Evolutionary conservation across 768 basidiomycete genomes (phyloP).

Genomic region (Tricholoma saponaceum): DNA sequence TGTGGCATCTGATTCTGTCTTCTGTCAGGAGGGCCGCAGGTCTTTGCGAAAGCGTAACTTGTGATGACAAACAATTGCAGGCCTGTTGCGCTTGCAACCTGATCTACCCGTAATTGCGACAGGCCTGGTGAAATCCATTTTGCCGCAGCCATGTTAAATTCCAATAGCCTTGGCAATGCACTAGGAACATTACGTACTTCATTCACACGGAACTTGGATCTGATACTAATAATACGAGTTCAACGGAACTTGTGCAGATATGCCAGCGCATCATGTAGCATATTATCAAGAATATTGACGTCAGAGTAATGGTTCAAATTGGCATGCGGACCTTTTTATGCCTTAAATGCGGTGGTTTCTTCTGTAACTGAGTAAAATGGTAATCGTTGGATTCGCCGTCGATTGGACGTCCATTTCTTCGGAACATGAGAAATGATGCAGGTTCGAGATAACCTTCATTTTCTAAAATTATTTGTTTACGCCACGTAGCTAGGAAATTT

Average conservation of each 20-base stretch:
- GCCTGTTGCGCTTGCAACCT: too few species aligned
- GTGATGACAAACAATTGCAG: too few species aligned
- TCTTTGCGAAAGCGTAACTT: too few species aligned
- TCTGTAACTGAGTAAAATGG: not conserved
- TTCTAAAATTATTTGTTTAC: not conserved
- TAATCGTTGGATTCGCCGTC: not conserved
- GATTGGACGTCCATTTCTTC: not conserved
- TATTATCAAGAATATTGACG: too few species aligned
- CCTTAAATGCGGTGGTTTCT: not conserved
- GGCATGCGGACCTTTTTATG: not conserved
- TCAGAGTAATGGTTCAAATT: not conserved
- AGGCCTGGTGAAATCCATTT: too few species aligned
- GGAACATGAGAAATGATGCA: not conserved
- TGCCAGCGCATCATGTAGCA: too few species aligned
- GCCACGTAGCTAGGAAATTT: too few species aligned
- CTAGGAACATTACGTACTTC: not conserved
- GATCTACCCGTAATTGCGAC: too few species aligned
- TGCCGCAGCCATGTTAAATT: not conserved
- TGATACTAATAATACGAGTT: not conserved
- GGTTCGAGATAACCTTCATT: not conserved
- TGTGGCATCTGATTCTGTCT: too few species aligned
- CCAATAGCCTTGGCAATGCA: not conserved
- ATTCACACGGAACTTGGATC: not conserved
- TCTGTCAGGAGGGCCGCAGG: too few species aligned
- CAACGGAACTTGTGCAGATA: too few species aligned